Conservation (phyloP, 345 rosid species). For the Zanthoxylum bungeanum region DNA sequence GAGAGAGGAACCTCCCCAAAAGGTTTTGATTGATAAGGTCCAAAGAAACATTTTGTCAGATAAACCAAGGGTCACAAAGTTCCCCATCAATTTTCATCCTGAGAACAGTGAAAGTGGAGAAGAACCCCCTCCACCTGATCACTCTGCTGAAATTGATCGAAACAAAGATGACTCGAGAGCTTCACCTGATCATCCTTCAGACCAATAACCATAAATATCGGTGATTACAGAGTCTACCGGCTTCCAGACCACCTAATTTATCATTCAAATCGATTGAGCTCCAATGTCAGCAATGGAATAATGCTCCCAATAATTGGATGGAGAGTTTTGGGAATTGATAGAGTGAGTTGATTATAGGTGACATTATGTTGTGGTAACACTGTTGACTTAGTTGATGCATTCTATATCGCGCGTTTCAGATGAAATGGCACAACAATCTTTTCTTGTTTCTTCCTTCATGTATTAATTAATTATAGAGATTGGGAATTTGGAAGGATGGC, state of each 20-base stretch:
- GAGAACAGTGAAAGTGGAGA: slow-evolving; percentile 45
- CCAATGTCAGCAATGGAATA: background rate
- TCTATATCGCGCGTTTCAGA: background rate
- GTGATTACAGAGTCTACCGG: background rate
- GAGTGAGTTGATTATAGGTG: background rate
- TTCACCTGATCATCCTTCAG: slow-evolving; percentile 26
- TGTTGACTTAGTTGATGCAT: background rate
- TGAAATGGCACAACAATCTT: background rate
- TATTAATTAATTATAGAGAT: background rate
- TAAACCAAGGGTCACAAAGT: slow-evolving; percentile 92
- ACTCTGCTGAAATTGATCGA: slow-evolving; percentile 35
- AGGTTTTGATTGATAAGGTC: slow-evolving; percentile 69
- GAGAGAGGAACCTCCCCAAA: slow-evolving; percentile 84
- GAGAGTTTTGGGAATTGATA: slow-evolving; percentile 10
- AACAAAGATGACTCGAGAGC: slow-evolving; percentile 34
- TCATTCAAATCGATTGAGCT: slow-evolving; percentile 16
- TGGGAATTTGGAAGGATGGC: background rate
- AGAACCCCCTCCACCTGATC: slow-evolving; percentile 35
- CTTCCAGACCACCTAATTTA: background rate
- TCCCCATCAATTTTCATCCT: slow-evolving; percentile 91
- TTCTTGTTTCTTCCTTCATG: background rate
- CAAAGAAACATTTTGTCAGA: slow-evolving; percentile 84
- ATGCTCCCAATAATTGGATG: background rate
- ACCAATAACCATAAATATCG: slow-evolving; percentile 30
- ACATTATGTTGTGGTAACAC: background rate